Evolutionary conservation across 768 basidiomycete genomes (phyloP).

Genomic region (Leccinum rimulosum): DNA sequence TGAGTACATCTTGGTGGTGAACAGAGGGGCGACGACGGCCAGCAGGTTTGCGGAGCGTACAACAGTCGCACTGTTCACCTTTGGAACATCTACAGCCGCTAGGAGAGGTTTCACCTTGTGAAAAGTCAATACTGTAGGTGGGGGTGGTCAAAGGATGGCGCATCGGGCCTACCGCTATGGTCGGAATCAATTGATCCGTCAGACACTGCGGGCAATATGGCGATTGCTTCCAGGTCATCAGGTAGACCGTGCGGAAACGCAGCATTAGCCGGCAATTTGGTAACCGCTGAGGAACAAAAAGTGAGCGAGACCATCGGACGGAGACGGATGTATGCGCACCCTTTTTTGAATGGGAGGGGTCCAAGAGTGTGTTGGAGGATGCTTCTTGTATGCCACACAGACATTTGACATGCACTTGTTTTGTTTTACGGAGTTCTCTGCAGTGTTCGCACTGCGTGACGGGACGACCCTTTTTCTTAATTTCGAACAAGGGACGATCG

Average conservation of each 20-base stretch:
- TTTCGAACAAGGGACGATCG: constrained; percentile 83
- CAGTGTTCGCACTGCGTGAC: constrained; percentile 56
- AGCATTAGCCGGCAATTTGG: constrained; percentile 64
- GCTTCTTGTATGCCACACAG: constrained; percentile 39
- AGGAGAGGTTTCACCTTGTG: constrained; percentile 44
- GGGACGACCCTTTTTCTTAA: constrained; percentile 62
- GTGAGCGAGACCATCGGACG: constrained; percentile 12
- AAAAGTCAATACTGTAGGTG: constrained; percentile 44
- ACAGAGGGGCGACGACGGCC: constrained; percentile 35
- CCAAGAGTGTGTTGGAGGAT: constrained; percentile 19
- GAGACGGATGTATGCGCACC: constrained; percentile 42
- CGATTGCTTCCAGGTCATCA: constrained; percentile 58
- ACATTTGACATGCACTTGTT: constrained; percentile 46
- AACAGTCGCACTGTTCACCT: constrained; percentile 56
- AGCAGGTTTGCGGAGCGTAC: constrained; percentile 46
- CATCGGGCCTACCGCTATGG: constrained; percentile 60
- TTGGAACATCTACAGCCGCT: constrained; percentile 47
- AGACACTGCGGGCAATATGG: constrained; percentile 33
- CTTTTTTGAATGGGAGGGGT: constrained; percentile 50
- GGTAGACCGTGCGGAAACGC: constrained; percentile 81
- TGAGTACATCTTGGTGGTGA: constrained; percentile 28
- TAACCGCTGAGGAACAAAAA: constrained; percentile 44
- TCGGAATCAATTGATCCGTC: constrained; percentile 62
- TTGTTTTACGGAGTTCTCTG: constrained; percentile 44
- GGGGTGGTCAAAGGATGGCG: constrained; percentile 39